Evolutionary conservation across 345 rosid species (phyloP).

Genomic region (Rhodamnia rubescens): DNA sequence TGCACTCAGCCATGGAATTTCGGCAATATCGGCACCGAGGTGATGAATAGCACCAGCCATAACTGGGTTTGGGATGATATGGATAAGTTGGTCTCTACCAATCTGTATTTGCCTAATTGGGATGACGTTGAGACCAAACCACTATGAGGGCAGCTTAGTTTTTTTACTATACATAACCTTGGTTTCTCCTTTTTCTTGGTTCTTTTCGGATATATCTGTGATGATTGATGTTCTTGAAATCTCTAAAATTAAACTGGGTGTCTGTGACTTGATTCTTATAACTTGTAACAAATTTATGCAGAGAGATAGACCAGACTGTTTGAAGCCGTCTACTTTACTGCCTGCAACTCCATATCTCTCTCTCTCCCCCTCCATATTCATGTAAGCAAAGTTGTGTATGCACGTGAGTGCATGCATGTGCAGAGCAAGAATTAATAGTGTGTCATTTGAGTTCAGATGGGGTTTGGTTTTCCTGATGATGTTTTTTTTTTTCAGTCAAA

Average conservation of each 20-base stretch:
- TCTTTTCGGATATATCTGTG: not conserved
- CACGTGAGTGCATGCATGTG: not conserved
- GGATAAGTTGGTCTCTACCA: slow-evolving; percentile 30
- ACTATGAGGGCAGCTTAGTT: not conserved
- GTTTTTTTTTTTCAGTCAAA: not conserved
- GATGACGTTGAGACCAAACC: slow-evolving; percentile 41
- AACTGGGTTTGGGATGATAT: slow-evolving; percentile 59
- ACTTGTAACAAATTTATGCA: not conserved
- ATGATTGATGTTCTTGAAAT: not conserved
- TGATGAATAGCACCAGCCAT: not conserved
- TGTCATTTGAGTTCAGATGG: not conserved
- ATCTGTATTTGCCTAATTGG: slow-evolving; percentile 34
- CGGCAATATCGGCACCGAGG: slow-evolving; percentile 12
- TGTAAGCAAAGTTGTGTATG: not conserved
- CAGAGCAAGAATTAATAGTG: not conserved
- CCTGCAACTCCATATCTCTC: slow-evolving; percentile 12
- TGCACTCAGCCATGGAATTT: slow-evolving; percentile 14
- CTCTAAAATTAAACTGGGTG: not conserved
- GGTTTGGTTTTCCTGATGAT: not conserved
- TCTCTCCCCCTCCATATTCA: not conserved
- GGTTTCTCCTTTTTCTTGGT: not conserved
- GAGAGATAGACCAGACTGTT: slow-evolving; percentile 2
- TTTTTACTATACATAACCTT: not conserved
- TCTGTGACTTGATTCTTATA: not conserved
- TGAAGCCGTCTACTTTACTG: slow-evolving; percentile 17